phyloP scores from a whole-genome alignment of 495 filamentous ascomycete species.

The Cercophora samala region DNA sequence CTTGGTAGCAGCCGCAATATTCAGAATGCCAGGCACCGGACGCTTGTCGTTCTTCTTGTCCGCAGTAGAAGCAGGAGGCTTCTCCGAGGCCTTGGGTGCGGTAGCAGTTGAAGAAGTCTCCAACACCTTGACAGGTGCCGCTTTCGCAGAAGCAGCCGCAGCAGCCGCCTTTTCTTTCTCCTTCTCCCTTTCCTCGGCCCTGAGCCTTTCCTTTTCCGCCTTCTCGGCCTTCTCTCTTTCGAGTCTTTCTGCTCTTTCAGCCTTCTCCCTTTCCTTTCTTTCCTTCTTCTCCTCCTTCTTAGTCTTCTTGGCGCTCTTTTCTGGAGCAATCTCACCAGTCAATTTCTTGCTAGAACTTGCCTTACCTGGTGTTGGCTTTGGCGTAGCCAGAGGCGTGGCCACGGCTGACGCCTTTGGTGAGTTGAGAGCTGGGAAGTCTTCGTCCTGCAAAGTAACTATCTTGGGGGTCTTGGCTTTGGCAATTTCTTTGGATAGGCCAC shows the following conservation, averaged over 20 bases:
- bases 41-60: conserved; percentile 55
- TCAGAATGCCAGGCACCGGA: conserved; percentile 57
- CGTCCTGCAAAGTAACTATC: conserved; percentile 48
- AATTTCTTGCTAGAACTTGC: conserved; percentile 23
- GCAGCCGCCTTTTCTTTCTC: conserved; percentile 12
- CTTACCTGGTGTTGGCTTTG: conserved; percentile 30
- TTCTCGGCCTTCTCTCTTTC: conserved; percentile 7
- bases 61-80: background rate
- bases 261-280: conserved; percentile 18
- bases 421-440: conserved; percentile 58
- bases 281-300: conserved; percentile 21
- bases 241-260: conserved; percentile 10
- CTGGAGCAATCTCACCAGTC: background rate
- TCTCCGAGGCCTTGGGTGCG: background rate
- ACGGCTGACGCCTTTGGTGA: conserved; percentile 34
- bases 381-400: conserved; percentile 22
- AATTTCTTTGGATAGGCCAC: conserved; percentile 47
- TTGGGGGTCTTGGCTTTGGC: conserved; percentile 43
- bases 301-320: conserved; percentile 13
- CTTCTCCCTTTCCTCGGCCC: conserved; percentile 12
- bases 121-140: conserved; percentile 26
- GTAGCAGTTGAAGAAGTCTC: conserved; percentile 6
- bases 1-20: conserved; percentile 58
- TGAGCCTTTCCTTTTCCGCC: conserved; percentile 11
- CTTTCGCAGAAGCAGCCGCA: conserved; percentile 35